Base-by-base conservation (phyloP, 148 eudicot genomes). In the Camellia japonica region DNA sequence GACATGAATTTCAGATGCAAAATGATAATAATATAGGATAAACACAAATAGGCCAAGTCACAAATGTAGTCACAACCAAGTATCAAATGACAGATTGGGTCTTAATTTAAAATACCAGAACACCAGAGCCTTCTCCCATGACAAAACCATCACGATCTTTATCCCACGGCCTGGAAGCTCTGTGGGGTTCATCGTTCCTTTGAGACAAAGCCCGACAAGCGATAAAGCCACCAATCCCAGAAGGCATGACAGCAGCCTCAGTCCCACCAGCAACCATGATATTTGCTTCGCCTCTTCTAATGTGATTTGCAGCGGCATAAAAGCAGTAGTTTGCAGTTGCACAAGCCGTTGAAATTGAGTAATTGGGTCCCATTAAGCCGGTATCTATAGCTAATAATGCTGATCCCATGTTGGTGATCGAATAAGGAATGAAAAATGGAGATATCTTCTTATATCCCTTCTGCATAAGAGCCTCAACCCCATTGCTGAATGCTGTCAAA, bases 111-210 rank as follows among this genome's bases (percentile, higher is more conserved):
- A 82, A 42, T 82, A 89, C 92, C 92, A 91, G 81, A 2, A 91
- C 83, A 47, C 94, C 92, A 16, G 90, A 78, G 56, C 94, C 94
- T 87, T 91, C 94, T 18, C 94, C 94, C 30, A 91, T 85, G 41
- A 91, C 92, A 79, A 91, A 89, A 16, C 94, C 94, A 82, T 91
- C 94, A 3, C 94, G 90, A n/a, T 84, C 85, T 68, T 76, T 85
- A 66, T 91, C 92, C 94, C 92, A 91, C 1, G 94, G 94, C 73
- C 94, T 83, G 10, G 94, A 91, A 65, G 94, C 94, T 78, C 74
- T 88, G 7, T 85, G 83, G 8, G 89, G 90, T 47, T 86, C 94
- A 46, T 79, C 84, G 23, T 91, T 91, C 81, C 94, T 89, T 16
- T 88, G 92, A 67, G 94, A 91, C 80, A 91, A 82, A 3, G 92